A percentile compares a stretch with the other conserved stretches of the same genome.
Conservation (phyloP, 2,329 filamentous ascomycete species). For the Hymenoscyphus albidus region DNA sequence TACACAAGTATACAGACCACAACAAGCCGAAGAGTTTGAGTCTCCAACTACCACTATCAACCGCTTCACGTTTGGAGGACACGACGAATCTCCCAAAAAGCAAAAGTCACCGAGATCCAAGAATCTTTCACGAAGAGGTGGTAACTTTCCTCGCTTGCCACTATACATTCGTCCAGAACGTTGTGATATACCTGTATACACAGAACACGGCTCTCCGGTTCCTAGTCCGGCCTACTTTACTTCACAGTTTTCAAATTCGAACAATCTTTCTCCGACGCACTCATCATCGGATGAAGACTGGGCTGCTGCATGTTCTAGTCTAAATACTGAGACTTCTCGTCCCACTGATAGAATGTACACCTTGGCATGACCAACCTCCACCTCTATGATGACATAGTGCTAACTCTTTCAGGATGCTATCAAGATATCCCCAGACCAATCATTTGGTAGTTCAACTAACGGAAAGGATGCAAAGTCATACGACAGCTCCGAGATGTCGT, state of each 20-base stretch:
- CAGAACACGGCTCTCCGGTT: constrained; percentile 8
- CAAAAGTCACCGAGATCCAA: constrained; percentile 5
- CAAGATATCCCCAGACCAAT: not conserved
- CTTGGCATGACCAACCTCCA: not conserved
- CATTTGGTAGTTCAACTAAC: not conserved
- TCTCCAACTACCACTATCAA: constrained; percentile 11
- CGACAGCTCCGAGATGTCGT: constrained; percentile 27
- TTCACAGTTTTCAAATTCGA: not conserved
- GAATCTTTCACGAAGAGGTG: constrained; percentile 5
- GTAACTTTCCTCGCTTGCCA: constrained; percentile 9
- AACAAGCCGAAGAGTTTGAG: not conserved
- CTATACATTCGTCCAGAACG: constrained; percentile 12
- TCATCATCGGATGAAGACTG: constrained; percentile 9
- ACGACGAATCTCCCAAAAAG: constrained; percentile 2
- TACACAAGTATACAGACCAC: constrained; percentile 8
- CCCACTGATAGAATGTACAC: not conserved
- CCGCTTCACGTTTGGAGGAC: constrained; percentile 17
- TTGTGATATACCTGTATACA: constrained; percentile 25
- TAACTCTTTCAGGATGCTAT: not conserved
- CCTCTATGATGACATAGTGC: not conserved
- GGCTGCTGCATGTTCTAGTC: constrained; percentile 5
- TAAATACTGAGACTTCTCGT: constrained; percentile 5
- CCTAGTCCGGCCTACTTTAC: constrained; percentile 8
- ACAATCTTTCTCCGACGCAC: not conserved
- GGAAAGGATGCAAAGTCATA: not conserved